Percentiles rank a stretch among this genome's conserved stretches.
phyloP scores from a whole-genome alignment of 1,284 basidiomycete species.

The Melampsora larici-populina region DNA sequence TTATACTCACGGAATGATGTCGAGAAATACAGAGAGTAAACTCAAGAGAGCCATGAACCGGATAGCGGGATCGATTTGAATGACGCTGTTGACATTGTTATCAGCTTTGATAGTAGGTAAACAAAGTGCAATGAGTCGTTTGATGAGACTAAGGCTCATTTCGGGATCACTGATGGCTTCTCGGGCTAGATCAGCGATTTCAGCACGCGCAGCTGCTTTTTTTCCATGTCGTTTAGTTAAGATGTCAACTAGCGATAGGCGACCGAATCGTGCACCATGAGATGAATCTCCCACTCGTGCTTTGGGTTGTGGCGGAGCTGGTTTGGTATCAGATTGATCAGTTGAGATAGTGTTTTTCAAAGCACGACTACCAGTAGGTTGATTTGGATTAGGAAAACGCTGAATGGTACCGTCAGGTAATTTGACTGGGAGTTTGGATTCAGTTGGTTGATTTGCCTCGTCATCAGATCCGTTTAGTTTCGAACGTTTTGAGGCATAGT shows the following conservation, averaged over 20 bases:
- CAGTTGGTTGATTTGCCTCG: conserved; percentile 44
- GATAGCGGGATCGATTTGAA: conserved; percentile 75
- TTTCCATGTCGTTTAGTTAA: conserved; percentile 45
- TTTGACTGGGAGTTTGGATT: conserved; percentile 45
- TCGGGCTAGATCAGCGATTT: conserved; percentile 44
- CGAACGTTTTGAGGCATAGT: conserved; percentile 44
- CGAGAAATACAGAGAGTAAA: conserved; percentile 89
- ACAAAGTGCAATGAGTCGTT: conserved; percentile 32
- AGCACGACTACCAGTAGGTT: background rate
- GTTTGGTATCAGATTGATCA: no score
- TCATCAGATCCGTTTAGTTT: conserved; percentile 42
- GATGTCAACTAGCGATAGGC: conserved; percentile 23
- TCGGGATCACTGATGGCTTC: conserved; percentile 45
- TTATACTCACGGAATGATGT: conserved; percentile 74
- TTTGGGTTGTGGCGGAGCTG: background rate
- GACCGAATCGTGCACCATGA: conserved; percentile 37
- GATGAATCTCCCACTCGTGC: conserved; percentile 8
- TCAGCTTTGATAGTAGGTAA: conserved; percentile 38
- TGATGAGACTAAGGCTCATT: conserved; percentile 38
- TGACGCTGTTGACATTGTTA: conserved; percentile 60
- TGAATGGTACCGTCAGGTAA: conserved; percentile 40
- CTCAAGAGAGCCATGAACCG: conserved; percentile 85
- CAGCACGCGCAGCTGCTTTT: conserved; percentile 49
- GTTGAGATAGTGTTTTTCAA: conserved; percentile 8
- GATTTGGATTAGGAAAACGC: conserved; percentile 45